Evolutionary conservation across 2,329 filamentous ascomycete species (phyloP).

Genomic region (Paramyrothecium roridum): DNA sequence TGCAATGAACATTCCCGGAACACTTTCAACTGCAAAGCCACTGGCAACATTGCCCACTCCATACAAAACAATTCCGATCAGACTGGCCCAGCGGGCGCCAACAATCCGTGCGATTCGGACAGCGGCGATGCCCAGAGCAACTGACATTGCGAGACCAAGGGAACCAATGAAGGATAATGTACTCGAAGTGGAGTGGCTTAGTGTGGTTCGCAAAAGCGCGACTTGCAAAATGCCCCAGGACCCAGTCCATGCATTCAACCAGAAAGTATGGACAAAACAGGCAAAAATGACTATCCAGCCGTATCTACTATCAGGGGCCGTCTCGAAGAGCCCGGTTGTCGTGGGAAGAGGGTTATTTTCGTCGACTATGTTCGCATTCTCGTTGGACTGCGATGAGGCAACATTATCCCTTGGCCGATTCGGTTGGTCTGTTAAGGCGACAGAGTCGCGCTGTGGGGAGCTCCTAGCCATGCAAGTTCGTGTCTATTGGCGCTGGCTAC

Average conservation of each 20-base stretch:
- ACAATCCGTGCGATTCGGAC: constrained; percentile 45
- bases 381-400: too few relatives aligned
- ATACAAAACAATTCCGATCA: constrained; percentile 48
- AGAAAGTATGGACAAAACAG: constrained; percentile 31
- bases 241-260: constrained; percentile 55
- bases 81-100: constrained; percentile 40
- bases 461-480: too few relatives aligned
- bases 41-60: constrained; percentile 39
- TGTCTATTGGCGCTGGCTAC: too few relatives aligned
- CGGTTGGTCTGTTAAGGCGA: too few relatives aligned
- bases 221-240: constrained; percentile 61
- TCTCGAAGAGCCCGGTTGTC: too few relatives aligned
- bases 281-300: constrained; percentile 21
- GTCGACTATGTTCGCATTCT: too few relatives aligned
- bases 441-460: too few relatives aligned
- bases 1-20: constrained; percentile 23
- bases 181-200: constrained; percentile 41
- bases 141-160: constrained; percentile 43
- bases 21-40: constrained; percentile 19
- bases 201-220: constrained; percentile 49
- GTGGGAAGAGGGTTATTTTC: too few relatives aligned
- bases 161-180: constrained; percentile 59
- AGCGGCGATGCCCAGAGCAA: constrained; percentile 51
- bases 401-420: too few relatives aligned
- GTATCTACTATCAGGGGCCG: constrained; percentile 22